A percentile compares a stretch with the other conserved stretches of the same genome.
phyloP scores from a whole-genome alignment of 768 basidiomycete genomes.

The Agaricus subrufescens region DNA sequence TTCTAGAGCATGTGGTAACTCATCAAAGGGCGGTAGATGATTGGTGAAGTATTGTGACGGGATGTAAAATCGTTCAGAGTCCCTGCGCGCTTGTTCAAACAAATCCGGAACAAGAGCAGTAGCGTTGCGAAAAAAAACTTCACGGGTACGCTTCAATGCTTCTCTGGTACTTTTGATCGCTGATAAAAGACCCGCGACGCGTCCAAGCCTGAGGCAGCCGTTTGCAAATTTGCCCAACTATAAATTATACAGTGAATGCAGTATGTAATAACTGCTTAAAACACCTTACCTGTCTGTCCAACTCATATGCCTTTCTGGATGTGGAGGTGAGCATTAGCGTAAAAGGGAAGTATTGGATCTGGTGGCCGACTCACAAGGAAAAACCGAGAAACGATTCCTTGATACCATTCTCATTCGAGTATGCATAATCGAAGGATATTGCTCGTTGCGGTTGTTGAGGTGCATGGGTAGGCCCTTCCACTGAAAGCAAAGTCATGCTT shows the following conservation, averaged over 20 bases:
- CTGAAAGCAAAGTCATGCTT: not conserved
- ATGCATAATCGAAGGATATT: constrained; percentile 6
- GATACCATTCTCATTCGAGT: constrained; percentile 4
- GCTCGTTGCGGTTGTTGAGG: not conserved
- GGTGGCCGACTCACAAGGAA: not conserved
- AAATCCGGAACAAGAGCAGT: not conserved
- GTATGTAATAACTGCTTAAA: not conserved
- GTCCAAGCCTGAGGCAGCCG: constrained; percentile 3
- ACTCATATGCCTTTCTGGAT: not conserved
- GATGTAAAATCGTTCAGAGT: not conserved
- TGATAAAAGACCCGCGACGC: constrained; percentile 3
- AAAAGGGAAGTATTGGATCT: not conserved
- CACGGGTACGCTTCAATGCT: not conserved
- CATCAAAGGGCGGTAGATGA: not conserved
- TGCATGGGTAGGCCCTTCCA: not conserved
- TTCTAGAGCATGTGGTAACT: not conserved
- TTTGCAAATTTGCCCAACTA: constrained; percentile 1
- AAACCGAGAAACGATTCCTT: constrained; percentile 1
- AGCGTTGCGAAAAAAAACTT: constrained; percentile 3
- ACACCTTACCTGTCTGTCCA: not conserved
- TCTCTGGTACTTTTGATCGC: constrained; percentile 4
- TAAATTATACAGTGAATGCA: not conserved
- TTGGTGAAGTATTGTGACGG: not conserved
- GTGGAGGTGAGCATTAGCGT: not conserved
- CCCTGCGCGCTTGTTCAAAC: not conserved